Base-by-base conservation (phyloP, 345 rosid species). In the Durio zibethinus region DNA sequence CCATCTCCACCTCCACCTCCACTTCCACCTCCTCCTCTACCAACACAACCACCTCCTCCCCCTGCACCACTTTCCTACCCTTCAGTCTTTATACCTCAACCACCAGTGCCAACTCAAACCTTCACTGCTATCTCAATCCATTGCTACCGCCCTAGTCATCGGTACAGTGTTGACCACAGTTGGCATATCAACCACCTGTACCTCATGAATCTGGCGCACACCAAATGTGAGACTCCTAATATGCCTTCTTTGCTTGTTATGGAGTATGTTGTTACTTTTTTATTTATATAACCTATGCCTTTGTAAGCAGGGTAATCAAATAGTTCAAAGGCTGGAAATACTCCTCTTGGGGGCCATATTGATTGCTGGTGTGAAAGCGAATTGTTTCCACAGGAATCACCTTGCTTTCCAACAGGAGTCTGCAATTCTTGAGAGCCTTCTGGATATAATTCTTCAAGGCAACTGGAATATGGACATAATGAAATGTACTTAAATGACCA, bases 401-500 rank as follows among this genome's bases (percentile, higher is more conserved):
- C 90, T 72, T 86, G 86, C 79, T 93, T 91, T 54, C 88, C 92
- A 27, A 77, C 87, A 21, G 81, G 85, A 47, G 80, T 79, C 36
- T 83, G 91, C 79, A 84, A 76, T 82, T 84, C 94, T 78, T 83
- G 88, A 72, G 97, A 91, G 66, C 79, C 93, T 84, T 76, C 93
- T 54, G 92, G 92, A 77, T 91, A 81, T 84, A 86, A 80, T 85
- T 68, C 91, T 71, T 81, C 93, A 25, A 90, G 94, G 83, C 90
- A 84, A 66, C 79, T 86, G 74, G 97, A 94, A 64, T 91, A 84
- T 84, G 92, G 92, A 66, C 91, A 82, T 53, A 83, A 80, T 76
- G 97, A 90, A 70, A 60, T 85, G 59, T 89, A 76, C 73, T 66
- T 88, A 59, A 90, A 90, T 76, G 80, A 88, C 57, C 96, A 89